These are phyloP conservation scores for Anastatica hierochuntica DNA, from an alignment of 345 rosid genomes.

Conservation along the genomic window DNA sequence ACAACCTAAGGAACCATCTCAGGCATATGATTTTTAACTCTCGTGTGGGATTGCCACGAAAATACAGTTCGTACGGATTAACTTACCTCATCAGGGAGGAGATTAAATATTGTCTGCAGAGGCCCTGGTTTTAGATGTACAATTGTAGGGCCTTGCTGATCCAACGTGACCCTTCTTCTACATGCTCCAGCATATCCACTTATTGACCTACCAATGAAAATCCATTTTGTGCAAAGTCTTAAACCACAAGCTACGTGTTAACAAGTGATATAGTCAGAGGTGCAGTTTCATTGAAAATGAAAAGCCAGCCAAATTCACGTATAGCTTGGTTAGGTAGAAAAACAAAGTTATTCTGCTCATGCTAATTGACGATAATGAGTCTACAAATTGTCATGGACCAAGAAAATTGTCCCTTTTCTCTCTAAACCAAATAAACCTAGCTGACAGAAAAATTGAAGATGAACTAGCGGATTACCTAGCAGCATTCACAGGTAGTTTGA, in stretches of 20 bases:
- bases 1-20: constrained; percentile 46
- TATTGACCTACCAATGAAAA: constrained; percentile 35
- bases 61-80: constrained; percentile 8
- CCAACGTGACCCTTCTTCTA: constrained; percentile 59
- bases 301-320: constrained; percentile 5
- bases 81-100: constrained; percentile 81
- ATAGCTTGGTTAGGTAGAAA: neutral
- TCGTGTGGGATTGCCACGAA: neutral
- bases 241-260: no score
- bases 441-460: neutral
- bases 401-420: neutral
- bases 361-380: neutral
- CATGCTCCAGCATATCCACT: constrained; percentile 69
- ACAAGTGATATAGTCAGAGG: no score
- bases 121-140: constrained; percentile 97
- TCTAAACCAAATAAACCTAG: neutral
- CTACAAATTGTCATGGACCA: neutral
- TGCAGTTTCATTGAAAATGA: no score
- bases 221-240: no score
- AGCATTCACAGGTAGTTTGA: constrained; percentile 48
- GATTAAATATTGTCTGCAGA: constrained; percentile 80
- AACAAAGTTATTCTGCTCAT: neutral
- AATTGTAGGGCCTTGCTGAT: constrained; percentile 82
- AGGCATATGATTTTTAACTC: neutral
- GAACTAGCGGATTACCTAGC: constrained; percentile 44